A percentile compares a stretch with the other conserved stretches of the same genome.
Evolutionary conservation across 768 basidiomycete species (phyloP).

Genomic region (Russula sp.): DNA sequence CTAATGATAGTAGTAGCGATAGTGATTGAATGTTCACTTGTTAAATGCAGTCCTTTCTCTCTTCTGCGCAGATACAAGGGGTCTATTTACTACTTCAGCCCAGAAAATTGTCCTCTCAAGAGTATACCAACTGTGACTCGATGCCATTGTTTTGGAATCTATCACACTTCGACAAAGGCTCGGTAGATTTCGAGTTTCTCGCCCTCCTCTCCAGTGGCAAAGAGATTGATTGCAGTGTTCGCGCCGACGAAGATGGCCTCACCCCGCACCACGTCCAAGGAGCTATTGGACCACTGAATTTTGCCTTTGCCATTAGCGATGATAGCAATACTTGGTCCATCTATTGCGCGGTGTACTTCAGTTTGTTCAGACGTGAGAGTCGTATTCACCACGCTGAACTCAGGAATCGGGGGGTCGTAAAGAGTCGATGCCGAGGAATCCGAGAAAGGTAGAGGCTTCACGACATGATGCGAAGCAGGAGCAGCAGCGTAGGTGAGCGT

Average conservation of each 20-base stretch:
- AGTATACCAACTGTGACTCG: not conserved
- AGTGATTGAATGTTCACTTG: conserved; percentile 41
- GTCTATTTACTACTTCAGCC: not conserved
- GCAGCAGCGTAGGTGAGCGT: conserved; percentile 84
- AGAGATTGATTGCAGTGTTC: conserved; percentile 52
- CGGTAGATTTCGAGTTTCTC: conserved; percentile 56
- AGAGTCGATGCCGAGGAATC: conserved; percentile 43
- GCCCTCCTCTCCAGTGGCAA: conserved; percentile 34
- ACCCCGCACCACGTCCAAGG: conserved; percentile 53
- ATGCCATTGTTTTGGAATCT: not conserved
- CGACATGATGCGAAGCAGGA: conserved; percentile 63
- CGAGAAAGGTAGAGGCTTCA: conserved; percentile 54
- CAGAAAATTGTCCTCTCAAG: not conserved
- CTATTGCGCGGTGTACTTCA: conserved; percentile 59
- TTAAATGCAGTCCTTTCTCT: conserved; percentile 12
- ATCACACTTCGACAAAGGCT: conserved; percentile 57
- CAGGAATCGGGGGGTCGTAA: conserved; percentile 91
- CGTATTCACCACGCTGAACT: conserved; percentile 82
- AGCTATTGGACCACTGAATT: conserved; percentile 47
- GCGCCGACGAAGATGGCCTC: conserved; percentile 85
- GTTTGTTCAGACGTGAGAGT: conserved; percentile 44
- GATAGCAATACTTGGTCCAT: conserved; percentile 84
- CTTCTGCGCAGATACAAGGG: not conserved
- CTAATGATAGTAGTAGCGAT: conserved; percentile 52
- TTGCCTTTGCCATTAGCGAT: conserved; percentile 66